Base-by-base conservation (phyloP, 108 stramenopile genomes). In the Fistulifera solaris region DNA sequence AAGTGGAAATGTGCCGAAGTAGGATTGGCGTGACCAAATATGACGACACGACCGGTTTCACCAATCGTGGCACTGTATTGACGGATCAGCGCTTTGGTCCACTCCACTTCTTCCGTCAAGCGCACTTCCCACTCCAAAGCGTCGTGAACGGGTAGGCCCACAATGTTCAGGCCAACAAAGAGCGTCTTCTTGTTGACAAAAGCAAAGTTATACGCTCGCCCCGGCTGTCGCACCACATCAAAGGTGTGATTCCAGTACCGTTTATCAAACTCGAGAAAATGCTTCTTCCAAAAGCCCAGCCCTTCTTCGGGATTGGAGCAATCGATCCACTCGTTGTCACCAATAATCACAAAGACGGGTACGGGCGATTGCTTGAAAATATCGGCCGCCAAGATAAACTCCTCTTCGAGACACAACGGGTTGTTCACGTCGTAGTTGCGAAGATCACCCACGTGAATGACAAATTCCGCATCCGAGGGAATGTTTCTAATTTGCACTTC, bases 361-460 rank as follows among this genome's bases (percentile, higher is more conserved):
- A 78, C 76, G 0, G 67, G 80, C 49, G 75, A 74, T 35, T 76
- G 47, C 28, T 64, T 67, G 24, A 85, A 54, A 12, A 81, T 47
- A 23, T 31, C 53, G 19, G 67, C 77, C 21, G 70, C 72, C 22
- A 75, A 58, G 16, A 76, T 60, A 40, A 66, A 79, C 7, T 65
- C 77, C 35, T 57, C 62, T 59, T 75, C 57, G 38, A 53, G 46
- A 50, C 84, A 85, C 26, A 26, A 24, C 4, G 21, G 21, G 7
- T 27, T 16, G n/a, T 1, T 1, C 12, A 39, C 25, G 16, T 62
- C 48, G 11, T 40, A 47, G 6, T 50, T 48, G 27, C 77, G 81
- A 56, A 76, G 74, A 64, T 86, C 81, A 1, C 85, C 85, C 12
- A 86, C 43, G 66, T 86, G 80, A 51, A 86, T 55, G 11, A 80